Percentiles rank a stretch among this genome's conserved stretches.
These are phyloP conservation scores for Isochrysis galbana DNA, from an alignment of 78 protist species.

Conservation along the genomic window DNA sequence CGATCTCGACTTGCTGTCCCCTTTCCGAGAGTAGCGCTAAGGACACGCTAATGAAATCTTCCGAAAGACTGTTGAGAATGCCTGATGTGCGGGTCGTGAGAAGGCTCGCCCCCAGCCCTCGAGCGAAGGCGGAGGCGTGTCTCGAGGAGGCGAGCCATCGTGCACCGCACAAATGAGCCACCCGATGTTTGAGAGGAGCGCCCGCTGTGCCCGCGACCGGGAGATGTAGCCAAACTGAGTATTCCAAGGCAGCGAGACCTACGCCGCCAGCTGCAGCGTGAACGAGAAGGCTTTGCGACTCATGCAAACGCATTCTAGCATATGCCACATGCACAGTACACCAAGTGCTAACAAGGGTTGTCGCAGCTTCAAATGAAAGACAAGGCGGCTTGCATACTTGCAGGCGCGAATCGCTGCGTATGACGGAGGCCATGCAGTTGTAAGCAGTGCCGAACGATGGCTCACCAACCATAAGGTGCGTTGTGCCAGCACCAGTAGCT, in stretches of 20 bases:
- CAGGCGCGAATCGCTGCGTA: no score
- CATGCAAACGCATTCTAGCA: neutral
- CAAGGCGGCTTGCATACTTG: neutral
- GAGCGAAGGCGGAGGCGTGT: neutral
- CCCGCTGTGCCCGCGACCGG: neutral
- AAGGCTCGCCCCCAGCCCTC: neutral
- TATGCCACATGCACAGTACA: neutral
- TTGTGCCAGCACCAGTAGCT: neutral
- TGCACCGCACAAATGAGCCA: neutral
- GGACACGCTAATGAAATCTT: neutral
- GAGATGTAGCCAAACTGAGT: neutral
- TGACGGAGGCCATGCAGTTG: neutral
- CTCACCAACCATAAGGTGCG: neutral
- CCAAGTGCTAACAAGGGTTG: neutral
- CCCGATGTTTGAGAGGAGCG: neutral
- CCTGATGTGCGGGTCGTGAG: neutral
- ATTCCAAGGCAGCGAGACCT: constrained; percentile 14
- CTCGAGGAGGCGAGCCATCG: neutral
- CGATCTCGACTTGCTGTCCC: constrained; percentile 29
- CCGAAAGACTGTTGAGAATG: constrained; percentile 28
- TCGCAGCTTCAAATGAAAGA: neutral
- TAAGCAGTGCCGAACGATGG: neutral
- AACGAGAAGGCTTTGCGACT: neutral
- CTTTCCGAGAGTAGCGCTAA: neutral
- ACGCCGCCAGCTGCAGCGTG: constrained; percentile 45